Base-by-base conservation (phyloP, 768 basidiomycete genomes). In the Polyporus arcularius region DNA sequence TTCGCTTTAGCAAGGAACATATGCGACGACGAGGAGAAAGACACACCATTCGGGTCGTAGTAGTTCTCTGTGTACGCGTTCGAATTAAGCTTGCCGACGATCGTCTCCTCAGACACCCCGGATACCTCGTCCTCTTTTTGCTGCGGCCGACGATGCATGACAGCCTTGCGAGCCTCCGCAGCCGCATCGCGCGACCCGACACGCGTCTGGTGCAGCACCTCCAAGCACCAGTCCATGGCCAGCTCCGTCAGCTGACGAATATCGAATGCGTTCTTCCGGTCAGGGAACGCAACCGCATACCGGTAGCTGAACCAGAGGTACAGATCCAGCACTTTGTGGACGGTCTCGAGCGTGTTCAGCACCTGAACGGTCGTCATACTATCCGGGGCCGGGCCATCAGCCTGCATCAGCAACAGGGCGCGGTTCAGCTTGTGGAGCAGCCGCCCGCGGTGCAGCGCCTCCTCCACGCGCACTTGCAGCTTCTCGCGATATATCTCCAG, bases 221-320 rank as follows among this genome's bases (percentile, higher is more conserved):
- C 58, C 40, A 91, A 73, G 60, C 75, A 78, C 79, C 85, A 87
- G 51, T 92, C 87, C 67, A 96, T 79, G 14, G 80, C 86, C 39
- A 69, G 68, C 74, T 96, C 92, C 7, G 87, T 76, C 30, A 88
- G 75, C 12, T 69, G 69, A 70, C 94, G 92, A 47, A 92, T 67
- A 15, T 69, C 74, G 12, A 72, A 64, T 1, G 86, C 89, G 30
- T 75, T 72, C 6, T 75, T 70, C 35, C 80, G 75, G n/a, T 89
- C 79, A 4, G 81, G 73, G 71, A 90, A 98, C 8, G 86, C 78
- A 54, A 92, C 78, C 0, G 84, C 79, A 59, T 84, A 79, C 41
- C 95, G 87, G 71, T 84, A 87, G 18, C 80, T 79, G 64, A 95
- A 78, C 96, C 96, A 99, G 51, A 94, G 76, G 73, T 98, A 98